Evolutionary conservation across 169 alveolate species (phyloP), one percentile per base, ranked within the genome.

Genomic region (Babesia bovis): DNA sequence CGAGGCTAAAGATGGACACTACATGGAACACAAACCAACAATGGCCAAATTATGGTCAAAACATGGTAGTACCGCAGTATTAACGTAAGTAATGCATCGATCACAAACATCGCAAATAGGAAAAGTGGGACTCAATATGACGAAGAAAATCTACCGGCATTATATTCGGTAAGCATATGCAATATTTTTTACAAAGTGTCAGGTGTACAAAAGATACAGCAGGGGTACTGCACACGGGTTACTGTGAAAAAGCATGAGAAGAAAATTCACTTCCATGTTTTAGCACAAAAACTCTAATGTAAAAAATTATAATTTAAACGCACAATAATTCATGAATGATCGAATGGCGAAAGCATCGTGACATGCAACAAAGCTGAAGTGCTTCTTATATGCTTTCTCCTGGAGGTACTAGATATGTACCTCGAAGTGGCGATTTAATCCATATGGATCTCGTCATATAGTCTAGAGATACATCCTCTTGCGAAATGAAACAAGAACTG

Each of bases 31-130:
- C 6, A 45, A 32, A 13, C 59, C 28, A 3, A 17, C 33, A 5
- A 47, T 49, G 47, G 4, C 73, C 0, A n/a, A 49, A 5, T 50
- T 63, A 35, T 63, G 73, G 63, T 63, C 44, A 12, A 63, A 47
- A 47, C 50, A 42, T 1, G 73, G 63, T 5, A 23, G 49, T 17
- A 30, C 6, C 21, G 73, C 73, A 0, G 23, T 47, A 13, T 1
- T 33, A 15, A 44, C 61, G 73, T 63, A 49, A 23, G 73, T 25
- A 21, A 44, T 33, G 6, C 10, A 13, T 13, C 10, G 21, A 35
- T 15, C 36, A 41, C 45, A 38, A 7, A 38, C 45, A 13, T 13
- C 58, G 53, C 32, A 19, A 17, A 17, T 52, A 47, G 73, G 58
- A 2, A 50, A 19, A 33, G 28, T 55, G 73, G 49, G 6, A n/a